Evolutionary conservation across 495 filamentous ascomycete genomes (phyloP), one percentile per base, ranked within the genome.

Genomic region (Parmelia sp.): DNA sequence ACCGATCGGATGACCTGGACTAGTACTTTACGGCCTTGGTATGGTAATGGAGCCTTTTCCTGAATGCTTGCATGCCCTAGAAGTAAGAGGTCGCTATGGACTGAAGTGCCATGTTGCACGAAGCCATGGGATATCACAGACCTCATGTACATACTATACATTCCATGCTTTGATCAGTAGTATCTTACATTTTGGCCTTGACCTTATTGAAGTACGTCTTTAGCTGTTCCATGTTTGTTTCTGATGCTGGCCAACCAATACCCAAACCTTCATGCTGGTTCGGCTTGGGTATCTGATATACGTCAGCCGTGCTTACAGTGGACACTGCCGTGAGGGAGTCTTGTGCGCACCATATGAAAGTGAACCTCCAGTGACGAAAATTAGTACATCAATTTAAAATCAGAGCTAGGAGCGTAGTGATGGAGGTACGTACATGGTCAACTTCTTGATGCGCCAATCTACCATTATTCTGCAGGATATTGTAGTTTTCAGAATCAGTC

Each of bases 381-480:
- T 60, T 21, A 57, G 42, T 33, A 56, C 55, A 36, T 44, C 29
- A 23, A 7, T 6, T 27, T 21, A 14, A 17, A 57, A 19, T 37
- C 12, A 37, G 36, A 1, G n/a, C 29, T 2, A 21, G 47, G 27
- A 31, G 51, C 51, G 21, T 19, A 33, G 27, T 55, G 29, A 39
- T 9, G 7, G 33, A 29, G 44, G 29, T 63, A 78, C 85, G 76
- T 77, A 95, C 94, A 78, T 99, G 94, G 67, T 88, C 89, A 65
- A 99, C 95, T 61, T 87, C 80, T 77, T 99, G 94, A 77, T 99
- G 95, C n/a, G 94, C 94, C 71, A 90, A 81, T 27, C 83, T 77
- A 33, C 94, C 94, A 72, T 99, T 99, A 78, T 99, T 99, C 80
- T 99, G 94, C 65, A 99, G 77, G 60, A 99, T 81, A 72, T 99